Evolutionary conservation across 116 monocot genomes (phyloP), one percentile per base, ranked within the genome.

Genomic region (Cymodocea nodosa): DNA sequence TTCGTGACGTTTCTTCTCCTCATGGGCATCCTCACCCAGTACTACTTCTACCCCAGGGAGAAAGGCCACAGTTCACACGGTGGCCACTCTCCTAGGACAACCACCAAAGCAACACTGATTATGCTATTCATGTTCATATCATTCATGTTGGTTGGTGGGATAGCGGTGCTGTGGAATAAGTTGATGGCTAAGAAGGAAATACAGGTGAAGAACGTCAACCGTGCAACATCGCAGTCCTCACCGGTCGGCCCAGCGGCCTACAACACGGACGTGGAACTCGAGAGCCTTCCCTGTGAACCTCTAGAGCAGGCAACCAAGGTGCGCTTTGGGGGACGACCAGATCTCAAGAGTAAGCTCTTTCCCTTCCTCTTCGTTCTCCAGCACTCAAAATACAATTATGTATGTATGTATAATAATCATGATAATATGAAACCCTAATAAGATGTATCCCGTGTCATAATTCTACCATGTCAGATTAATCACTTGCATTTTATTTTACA

Each of bases 101-200:
- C 36, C 59, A 71, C 60, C 49, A 65, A 50, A 58, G 59, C 66
- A 16, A 64, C 65, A 11, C 18, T 76, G 52, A 60, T 56, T 17
- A 7, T 76, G 76, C 58, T 71, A 4, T 22, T 76, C 23, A 71
- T 76, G 51, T 71, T 65, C 48, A 66, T 30, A 6, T 55, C 54
- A 49, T 74, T 89, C 9, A 73, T 69, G 9, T 63, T 35, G 3
- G 58, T 77, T 0, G 76, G 80, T 2, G 75, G 80, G 18, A 56
- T 25, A 0, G 81, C 74, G 0, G 80, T 90, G 35, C 3, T 85
- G 70, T 77, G 71, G 81, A 87, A 78, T 66, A 94, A 80, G 81
- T 75, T 56, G 35, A 13, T 35, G 4, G 53, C 15, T 8, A 17
- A 5, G 30, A 53, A 24, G 51, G 53, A 53, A 53, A 24, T 16